Base-by-base conservation (phyloP, 139 green algal species). In the Medakamo hakoo region DNA sequence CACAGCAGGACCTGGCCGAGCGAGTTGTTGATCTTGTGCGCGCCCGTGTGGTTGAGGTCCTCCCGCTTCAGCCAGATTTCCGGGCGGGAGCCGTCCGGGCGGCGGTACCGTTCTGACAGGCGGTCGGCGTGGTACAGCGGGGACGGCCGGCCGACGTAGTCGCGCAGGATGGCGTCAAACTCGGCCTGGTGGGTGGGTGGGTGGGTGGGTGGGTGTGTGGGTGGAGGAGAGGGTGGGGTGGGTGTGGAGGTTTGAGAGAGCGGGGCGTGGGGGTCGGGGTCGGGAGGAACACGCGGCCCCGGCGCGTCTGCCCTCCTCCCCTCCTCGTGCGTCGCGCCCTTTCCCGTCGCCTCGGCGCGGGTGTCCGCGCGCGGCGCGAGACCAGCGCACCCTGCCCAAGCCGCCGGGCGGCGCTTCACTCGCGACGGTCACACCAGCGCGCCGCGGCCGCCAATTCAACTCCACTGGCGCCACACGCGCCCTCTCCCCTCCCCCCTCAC, bases 21-120 rank as follows among this genome's bases (percentile, higher is more conserved):
- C 1, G 89, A 92, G 76, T 99, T 99, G 81, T 99, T 99, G 79
- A 99, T 99, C 78, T 99, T 99, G 75, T 99, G 93, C 1, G 93
- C 93, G 26, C 93, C 93, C 0, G 93, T 99, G 83, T 99, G 93
- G 74, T 99, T 99, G 24, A 99, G 75, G 69, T 99, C 93, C 78
- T 99, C 93, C 1, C 93, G 78, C 78, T 99, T 99, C 3, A 99
- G 79, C 78, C 96, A 99, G 60, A 99, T 95, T 55, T 93, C 74
- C 27, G 82, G 76, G 21, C 77, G 61, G 25, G 55, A 71, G 58
- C 85, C 85, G 68, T 90, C 81, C 4, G 70, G 58, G 4, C 57
- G 26, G 52, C 58, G 70, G 75, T 90, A 96, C 68, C 85, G 76
- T 68, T 92, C 77, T 19, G 86, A 90, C 4, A 98, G 77, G 20